These are phyloP conservation scores for Amaranthus hypochondriacus DNA, from an alignment of 148 eudicot genomes.

Conservation along the genomic window DNA sequence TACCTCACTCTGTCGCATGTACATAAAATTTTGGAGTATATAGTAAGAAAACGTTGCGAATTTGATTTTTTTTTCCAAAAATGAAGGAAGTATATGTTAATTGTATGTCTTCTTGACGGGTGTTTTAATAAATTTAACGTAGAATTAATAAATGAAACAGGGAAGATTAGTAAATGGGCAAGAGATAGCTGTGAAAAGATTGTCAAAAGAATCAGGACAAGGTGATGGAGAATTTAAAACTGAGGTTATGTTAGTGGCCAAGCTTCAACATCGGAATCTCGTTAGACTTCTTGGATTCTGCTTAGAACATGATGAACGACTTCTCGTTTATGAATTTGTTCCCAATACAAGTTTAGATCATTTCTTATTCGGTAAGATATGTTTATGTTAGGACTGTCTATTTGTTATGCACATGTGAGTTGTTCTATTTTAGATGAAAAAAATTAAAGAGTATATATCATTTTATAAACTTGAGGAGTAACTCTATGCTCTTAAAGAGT, in stretches of 20 bases:
- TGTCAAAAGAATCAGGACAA: conserved; percentile 13
- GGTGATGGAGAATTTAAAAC: conserved; percentile 22
- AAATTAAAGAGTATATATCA: too few species aligned
- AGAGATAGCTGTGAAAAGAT: conserved; percentile 27
- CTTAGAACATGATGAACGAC: conserved; percentile 31
- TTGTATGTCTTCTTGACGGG: too few species aligned
- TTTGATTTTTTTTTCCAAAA: too few species aligned
- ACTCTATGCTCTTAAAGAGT: too few species aligned
- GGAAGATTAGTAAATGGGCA: conserved; percentile 10
- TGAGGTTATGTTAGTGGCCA: conserved; percentile 33
- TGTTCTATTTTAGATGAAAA: too few species aligned
- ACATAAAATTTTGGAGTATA: too few species aligned
- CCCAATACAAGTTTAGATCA: conserved; percentile 43
- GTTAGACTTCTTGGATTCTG: conserved; percentile 42
- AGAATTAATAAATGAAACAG: not conserved
- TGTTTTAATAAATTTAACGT: not conserved
- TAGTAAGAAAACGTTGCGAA: too few species aligned
- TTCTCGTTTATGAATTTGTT: conserved; percentile 48
- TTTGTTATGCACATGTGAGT: too few species aligned
- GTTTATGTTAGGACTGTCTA: not conserved
- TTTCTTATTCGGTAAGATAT: conserved; percentile 26
- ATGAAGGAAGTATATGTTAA: too few species aligned
- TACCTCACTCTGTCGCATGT: too few species aligned
- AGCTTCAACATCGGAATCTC: conserved; percentile 48
- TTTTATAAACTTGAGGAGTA: not conserved